Evolutionary conservation across 2,329 filamentous ascomycete species (phyloP), one percentile per base, ranked within the genome.

Genomic region (Talaromyces rugulosus): DNA sequence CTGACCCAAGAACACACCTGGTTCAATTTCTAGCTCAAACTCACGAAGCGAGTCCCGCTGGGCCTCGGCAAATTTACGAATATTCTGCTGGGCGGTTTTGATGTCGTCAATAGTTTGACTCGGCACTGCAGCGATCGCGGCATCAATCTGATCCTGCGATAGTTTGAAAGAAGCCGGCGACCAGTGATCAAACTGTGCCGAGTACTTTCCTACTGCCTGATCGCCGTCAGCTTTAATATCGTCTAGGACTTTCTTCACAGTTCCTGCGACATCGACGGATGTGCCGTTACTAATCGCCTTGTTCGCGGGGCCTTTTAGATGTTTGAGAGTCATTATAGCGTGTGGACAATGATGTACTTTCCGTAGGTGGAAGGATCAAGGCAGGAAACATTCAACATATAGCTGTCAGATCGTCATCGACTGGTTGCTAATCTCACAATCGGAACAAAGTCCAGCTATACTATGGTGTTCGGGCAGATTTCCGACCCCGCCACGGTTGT

Each of bases 101-200:
- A 82, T 86, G 64, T 85, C 83, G 30, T 74, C 66, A 74, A 87
- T 75, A 68, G 77, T 80, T 67, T 85, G 82, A 9, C 72, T 65
- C 0, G 80, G 74, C 0, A 82, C 77, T 16, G 73, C 69, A 1
- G 77, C 68, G n/a, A 84, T 80, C 42, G 76, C 73, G 1, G 76
- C 69, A 11, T 80, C 69, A 44, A 84, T 83, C 18, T 83, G 73
- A 1, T 66, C 66, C 2, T 70, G 60, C 0, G 80, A 81, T 3
- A 85, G 76, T 63, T 78, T 81, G 74, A 83, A 85, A 0, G 75
- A 77, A 0, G 68, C 40, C 0, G 82, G 82, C 1, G 75, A 75
- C 82, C 83, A 85, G 61, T 80, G 80, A 68, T 85, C 82, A 61
- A 85, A 85, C 64, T 82, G 81, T 59, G 82, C 77, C 0, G 79